Percentiles rank a stretch among this genome's conserved stretches.
Evolutionary conservation across 306 rosid species (phyloP).

Genomic region (Rosa chinensis): DNA sequence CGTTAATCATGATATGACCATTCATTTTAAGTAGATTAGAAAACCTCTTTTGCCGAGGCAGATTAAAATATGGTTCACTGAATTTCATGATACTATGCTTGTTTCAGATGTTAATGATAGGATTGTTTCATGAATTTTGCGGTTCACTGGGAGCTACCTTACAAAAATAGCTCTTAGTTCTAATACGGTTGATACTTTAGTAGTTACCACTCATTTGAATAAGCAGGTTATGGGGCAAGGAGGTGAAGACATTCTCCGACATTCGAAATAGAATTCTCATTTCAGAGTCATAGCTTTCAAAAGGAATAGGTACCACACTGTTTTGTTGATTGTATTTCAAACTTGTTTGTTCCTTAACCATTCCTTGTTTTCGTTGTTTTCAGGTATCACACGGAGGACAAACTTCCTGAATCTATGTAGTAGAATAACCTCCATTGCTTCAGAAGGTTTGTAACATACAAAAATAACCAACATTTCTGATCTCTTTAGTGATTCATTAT

Average conservation of each 20-base stretch:
- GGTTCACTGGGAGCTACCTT: neutral
- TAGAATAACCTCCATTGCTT: neutral
- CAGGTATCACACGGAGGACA: neutral
- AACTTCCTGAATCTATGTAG: neutral
- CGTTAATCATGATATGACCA: neutral
- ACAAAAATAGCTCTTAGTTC: neutral
- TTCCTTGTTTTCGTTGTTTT: neutral
- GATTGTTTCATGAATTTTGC: neutral
- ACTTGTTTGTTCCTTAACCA: neutral
- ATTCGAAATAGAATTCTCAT: slow-evolving; percentile 51
- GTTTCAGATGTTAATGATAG: neutral
- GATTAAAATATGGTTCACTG: neutral
- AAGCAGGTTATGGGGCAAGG: slow-evolving; percentile 88
- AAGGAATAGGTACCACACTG: neutral
- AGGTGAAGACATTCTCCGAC: slow-evolving; percentile 73
- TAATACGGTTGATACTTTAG: neutral
- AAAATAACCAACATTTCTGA: neutral
- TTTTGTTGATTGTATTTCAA: neutral
- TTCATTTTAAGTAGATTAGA: neutral
- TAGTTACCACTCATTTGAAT: slow-evolving; percentile 19
- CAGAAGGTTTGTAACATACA: neutral
- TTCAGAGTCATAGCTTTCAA: slow-evolving; percentile 29
- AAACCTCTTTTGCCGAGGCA: neutral
- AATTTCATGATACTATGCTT: neutral
- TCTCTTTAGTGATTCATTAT: neutral